These are phyloP conservation scores for Xylariaceae sp. DNA, from an alignment of 2,329 filamentous ascomycete genomes.

Conservation along the genomic window DNA sequence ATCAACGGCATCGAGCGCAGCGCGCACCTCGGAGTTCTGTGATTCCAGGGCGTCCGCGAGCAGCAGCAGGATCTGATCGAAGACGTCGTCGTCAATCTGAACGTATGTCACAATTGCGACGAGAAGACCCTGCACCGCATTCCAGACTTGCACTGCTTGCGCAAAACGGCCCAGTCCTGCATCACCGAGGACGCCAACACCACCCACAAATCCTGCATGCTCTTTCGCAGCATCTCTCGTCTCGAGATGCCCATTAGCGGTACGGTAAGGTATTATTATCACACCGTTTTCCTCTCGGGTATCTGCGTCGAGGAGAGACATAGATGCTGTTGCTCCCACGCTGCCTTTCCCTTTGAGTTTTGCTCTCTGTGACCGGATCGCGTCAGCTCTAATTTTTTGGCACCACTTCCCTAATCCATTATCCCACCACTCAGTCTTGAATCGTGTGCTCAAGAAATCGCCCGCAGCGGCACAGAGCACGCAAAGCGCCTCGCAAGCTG, in stretches of 20 bases:
- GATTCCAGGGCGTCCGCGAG: conserved; percentile 48
- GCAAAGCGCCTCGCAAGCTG: conserved; percentile 65
- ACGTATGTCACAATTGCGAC: conserved; percentile 59
- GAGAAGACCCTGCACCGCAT: conserved; percentile 56
- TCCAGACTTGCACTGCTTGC: conserved; percentile 61
- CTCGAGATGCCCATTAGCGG: conserved; percentile 23
- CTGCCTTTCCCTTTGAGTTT: conserved; percentile 10
- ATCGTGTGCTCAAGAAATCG: conserved; percentile 72
- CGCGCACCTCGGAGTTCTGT: conserved; percentile 44
- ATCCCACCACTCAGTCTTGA: conserved; percentile 68
- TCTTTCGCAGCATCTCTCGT: conserved; percentile 18
- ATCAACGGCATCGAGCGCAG: conserved; percentile 61
- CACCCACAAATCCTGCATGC: conserved; percentile 9
- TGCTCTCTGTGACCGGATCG: conserved; percentile 24
- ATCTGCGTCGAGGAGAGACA: conserved; percentile 3
- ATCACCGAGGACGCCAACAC: background rate
- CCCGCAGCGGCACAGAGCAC: conserved; percentile 69
- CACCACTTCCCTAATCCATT: conserved; percentile 49
- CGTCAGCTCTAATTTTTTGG: conserved; percentile 41
- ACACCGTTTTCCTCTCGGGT: conserved; percentile 10
- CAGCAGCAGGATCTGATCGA: conserved; percentile 66
- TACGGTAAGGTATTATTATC: conserved; percentile 30
- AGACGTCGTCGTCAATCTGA: conserved; percentile 60
- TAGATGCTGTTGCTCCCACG: background rate
- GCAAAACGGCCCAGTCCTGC: conserved; percentile 54